A percentile compares a stretch with the other conserved stretches of the same genome.
Conservation (phyloP, 257 asterid species). For the Petunia axillaris region DNA sequence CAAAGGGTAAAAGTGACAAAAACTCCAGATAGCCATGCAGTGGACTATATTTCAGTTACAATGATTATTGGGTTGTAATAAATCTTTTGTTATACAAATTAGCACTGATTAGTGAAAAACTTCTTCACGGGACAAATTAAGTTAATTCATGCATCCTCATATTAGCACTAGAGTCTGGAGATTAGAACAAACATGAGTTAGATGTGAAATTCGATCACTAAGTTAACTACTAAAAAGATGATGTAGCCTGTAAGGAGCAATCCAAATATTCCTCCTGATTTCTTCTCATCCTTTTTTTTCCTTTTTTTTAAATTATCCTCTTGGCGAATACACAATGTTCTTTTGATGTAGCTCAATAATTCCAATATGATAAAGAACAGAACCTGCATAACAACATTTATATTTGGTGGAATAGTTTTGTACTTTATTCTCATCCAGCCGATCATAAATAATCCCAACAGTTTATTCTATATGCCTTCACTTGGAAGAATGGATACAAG, state of each 20-base stretch:
- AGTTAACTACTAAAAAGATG: not conserved
- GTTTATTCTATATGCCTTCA: not conserved
- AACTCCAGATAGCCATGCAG: slow-evolving; percentile 74
- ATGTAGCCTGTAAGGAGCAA: not conserved
- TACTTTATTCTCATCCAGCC: not conserved
- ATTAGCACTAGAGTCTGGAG: not conserved
- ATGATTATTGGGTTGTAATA: slow-evolving; percentile 58
- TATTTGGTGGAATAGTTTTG: not conserved
- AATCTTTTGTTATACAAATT: not conserved
- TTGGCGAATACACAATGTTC: not conserved
- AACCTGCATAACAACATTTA: not conserved
- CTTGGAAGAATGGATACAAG: not conserved
- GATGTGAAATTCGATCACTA: not conserved
- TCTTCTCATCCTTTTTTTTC: not conserved
- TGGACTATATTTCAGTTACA: slow-evolving; percentile 79
- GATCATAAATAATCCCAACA: not conserved
- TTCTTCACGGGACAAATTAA: not conserved
- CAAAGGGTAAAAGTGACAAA: slow-evolving; percentile 83
- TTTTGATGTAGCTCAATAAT: not conserved
- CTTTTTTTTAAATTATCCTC: not conserved
- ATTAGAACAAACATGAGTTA: too few relatives aligned
- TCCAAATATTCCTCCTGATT: not conserved
- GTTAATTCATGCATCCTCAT: not conserved
- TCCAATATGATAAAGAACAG: not conserved
- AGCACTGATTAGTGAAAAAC: not conserved